Evolutionary conservation across 352 stramenopile genomes (phyloP).

Genomic region (Phytophthora macrochlamydospora): DNA sequence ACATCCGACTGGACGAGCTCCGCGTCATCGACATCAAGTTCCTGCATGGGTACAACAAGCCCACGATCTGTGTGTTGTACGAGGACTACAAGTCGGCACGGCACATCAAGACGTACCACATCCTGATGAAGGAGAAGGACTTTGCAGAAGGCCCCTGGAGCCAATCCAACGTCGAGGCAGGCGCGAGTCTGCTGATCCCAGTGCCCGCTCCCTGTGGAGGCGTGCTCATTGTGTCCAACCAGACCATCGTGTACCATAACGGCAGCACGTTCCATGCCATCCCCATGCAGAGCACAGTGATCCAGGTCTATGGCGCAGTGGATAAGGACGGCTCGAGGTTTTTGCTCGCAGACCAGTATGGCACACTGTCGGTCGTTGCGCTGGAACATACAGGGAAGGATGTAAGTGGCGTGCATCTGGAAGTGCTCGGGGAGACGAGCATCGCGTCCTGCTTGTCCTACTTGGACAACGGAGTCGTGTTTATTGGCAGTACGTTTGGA

Average conservation of each 20-base stretch:
- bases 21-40: constrained; percentile 95
- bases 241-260: constrained; percentile 93
- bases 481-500: constrained; percentile 94
- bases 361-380: constrained; percentile 88
- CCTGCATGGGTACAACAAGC: constrained; percentile 87
- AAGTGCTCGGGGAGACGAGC: constrained; percentile 94
- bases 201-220: constrained; percentile 83
- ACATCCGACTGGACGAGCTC: constrained; percentile 93
- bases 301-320: constrained; percentile 89
- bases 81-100: constrained; percentile 90
- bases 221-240: constrained; percentile 91
- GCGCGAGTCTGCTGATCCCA: constrained; percentile 88
- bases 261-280: constrained; percentile 89
- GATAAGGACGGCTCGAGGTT: constrained; percentile 90
- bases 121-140: constrained; percentile 91
- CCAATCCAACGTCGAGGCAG: constrained; percentile 89
- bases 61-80: constrained; percentile 92
- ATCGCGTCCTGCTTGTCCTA: constrained; percentile 93
- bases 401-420: constrained; percentile 87
- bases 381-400: constrained; percentile 79
- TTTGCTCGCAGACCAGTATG: constrained; percentile 90
- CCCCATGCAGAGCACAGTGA: constrained; percentile 91
- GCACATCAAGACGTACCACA: constrained; percentile 93
- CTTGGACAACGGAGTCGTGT: constrained; percentile 95
- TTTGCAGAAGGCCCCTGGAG: constrained; percentile 89